Evolutionary conservation across 2,329 filamentous ascomycete species (phyloP).

Genomic region (Tolypocladium pustulatum): DNA sequence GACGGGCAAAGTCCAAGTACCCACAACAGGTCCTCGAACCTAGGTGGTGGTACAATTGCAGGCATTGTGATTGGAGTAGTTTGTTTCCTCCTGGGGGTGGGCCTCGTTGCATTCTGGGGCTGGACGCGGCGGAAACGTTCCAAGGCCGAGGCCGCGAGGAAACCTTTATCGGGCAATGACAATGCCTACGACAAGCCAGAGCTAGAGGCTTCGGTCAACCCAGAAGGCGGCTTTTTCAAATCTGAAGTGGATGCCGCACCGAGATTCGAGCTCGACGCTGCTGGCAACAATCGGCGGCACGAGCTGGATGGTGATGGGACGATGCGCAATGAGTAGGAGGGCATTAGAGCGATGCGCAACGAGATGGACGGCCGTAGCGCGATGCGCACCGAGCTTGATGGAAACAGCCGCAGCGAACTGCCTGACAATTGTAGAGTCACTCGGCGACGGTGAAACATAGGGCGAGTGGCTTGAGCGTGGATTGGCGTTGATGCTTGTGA

Average conservation of each 20-base stretch:
- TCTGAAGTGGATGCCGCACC: background rate
- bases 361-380: background rate
- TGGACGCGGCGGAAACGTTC: background rate
- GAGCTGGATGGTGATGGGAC: background rate
- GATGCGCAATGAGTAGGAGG: background rate
- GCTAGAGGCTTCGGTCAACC: background rate
- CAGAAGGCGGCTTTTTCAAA: background rate
- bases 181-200: background rate
- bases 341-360: background rate
- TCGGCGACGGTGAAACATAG: background rate
- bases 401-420: background rate
- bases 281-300: background rate
- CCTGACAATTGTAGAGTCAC: background rate
- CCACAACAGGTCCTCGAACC: background rate
- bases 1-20: background rate
- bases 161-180: background rate
- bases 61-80: background rate
- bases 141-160: background rate
- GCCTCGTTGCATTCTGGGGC: background rate
- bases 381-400: background rate
- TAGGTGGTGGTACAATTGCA: background rate
- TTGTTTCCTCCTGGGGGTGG: background rate
- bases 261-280: background rate
- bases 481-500: background rate
- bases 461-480: too few species aligned